phyloP scores from a whole-genome alignment of 2,329 filamentous ascomycete genomes.

The Epichloe scottii region DNA sequence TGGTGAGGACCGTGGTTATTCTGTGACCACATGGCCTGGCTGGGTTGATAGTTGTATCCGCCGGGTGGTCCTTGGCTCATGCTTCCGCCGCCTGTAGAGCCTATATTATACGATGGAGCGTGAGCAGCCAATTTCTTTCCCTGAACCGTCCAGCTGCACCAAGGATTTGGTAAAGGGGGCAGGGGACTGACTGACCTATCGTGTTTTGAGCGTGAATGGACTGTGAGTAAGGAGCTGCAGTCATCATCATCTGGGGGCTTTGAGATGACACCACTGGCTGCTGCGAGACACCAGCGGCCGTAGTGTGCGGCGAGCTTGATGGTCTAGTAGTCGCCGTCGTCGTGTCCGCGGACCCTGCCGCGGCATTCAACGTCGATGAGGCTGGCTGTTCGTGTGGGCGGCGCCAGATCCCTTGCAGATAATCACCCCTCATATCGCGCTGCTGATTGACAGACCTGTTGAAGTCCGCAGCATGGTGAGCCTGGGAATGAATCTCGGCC shows the following conservation, averaged over 20 bases:
- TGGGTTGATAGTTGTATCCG: constrained; percentile 53
- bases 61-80: constrained; percentile 39
- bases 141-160: too few species aligned
- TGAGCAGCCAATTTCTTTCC: background rate
- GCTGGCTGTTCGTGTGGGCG: constrained; percentile 66
- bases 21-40: constrained; percentile 52
- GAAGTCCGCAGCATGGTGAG: constrained; percentile 79
- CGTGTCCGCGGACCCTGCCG: constrained; percentile 31
- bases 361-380: constrained; percentile 33
- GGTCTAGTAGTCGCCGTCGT: constrained; percentile 37
- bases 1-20: constrained; percentile 50
- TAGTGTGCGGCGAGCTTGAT: constrained; percentile 45
- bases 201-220: constrained; percentile 59
- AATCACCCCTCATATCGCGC: constrained; percentile 66
- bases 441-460: constrained; percentile 75
- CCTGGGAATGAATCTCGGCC: constrained; percentile 72
- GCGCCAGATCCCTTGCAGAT: constrained; percentile 71
- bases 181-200: constrained; percentile 50
- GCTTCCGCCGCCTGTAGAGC: constrained; percentile 35
- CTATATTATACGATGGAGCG: constrained; percentile 18
- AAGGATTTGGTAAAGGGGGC: background rate
- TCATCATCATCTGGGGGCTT: constrained; percentile 55
- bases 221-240: constrained; percentile 54
- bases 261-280: constrained; percentile 47
- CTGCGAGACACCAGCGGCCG: constrained; percentile 41